phyloP scores from a whole-genome alignment of 2,329 filamentous ascomycete species.

The Sordariomycetes sp. region DNA sequence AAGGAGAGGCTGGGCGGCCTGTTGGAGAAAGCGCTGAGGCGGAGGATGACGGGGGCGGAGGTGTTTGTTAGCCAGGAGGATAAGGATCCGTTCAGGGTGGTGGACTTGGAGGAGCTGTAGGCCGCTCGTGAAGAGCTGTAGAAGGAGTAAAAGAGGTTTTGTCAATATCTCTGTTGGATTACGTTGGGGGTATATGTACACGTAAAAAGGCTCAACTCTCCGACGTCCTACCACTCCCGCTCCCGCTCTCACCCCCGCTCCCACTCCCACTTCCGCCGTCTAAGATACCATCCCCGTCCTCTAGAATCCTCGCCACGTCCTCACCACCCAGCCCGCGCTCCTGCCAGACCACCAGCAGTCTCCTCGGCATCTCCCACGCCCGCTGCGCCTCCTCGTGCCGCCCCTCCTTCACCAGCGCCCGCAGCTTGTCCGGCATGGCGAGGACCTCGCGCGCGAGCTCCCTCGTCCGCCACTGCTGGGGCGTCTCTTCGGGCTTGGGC shows the following conservation, averaged over 20 bases:
- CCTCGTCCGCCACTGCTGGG: conserved; percentile 26
- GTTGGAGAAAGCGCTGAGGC: conserved; percentile 47
- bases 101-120: conserved; percentile 35
- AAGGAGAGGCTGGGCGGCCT: conserved; percentile 56
- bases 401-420: conserved; percentile 46
- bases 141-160: not conserved
- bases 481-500: conserved; percentile 24
- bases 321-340: conserved; percentile 41
- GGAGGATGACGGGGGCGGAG: conserved; percentile 33
- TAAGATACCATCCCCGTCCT: conserved; percentile 42
- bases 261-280: conserved; percentile 6
- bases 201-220: not conserved
- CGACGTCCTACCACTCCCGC: not conserved
- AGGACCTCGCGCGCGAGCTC: conserved; percentile 54
- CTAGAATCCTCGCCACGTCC: conserved; percentile 41
- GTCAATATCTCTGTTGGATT: not conserved
- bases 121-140: not conserved
- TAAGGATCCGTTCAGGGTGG: conserved; percentile 78
- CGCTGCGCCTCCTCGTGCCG: conserved; percentile 47
- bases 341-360: conserved; percentile 41
- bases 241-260: not conserved
- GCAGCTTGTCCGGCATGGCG: conserved; percentile 48
- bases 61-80: conserved; percentile 72
- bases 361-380: conserved; percentile 43
- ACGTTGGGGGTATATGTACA: not conserved